A percentile compares a stretch with the other conserved stretches of the same genome.
Conservation (phyloP, 192 early-diverging fungal genomes). For the Linnemannia hyalina region DNA sequence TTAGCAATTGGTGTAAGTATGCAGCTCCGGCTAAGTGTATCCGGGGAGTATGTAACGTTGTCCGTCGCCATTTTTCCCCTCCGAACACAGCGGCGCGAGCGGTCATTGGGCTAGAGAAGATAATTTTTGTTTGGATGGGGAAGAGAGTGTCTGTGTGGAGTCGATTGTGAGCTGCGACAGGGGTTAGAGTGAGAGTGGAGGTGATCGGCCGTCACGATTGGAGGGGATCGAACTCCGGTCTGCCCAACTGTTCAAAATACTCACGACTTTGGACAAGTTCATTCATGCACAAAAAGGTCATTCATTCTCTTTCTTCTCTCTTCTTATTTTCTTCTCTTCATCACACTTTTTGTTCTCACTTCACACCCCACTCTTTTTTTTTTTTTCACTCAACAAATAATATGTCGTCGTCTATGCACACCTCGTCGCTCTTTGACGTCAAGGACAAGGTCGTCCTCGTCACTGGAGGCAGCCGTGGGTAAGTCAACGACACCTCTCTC, state of each 20-base stretch:
- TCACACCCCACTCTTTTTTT: slow-evolving; percentile 6
- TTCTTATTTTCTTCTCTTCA: neutral
- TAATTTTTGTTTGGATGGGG: neutral
- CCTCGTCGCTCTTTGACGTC: slow-evolving; percentile 71
- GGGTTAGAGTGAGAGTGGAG: neutral
- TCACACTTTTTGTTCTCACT: neutral
- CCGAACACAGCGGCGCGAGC: slow-evolving; percentile 15
- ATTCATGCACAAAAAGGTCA: slow-evolving; percentile 5
- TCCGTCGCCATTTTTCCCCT: neutral
- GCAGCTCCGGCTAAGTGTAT: neutral
- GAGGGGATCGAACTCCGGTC: slow-evolving; percentile 1
- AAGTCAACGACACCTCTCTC: neutral
- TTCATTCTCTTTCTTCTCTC: neutral
- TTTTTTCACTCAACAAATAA: neutral
- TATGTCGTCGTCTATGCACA: slow-evolving; percentile 62
- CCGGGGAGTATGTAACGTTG: neutral
- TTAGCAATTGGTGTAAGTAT: neutral
- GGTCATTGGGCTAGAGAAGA: slow-evolving; percentile 15
- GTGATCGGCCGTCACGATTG: slow-evolving; percentile 36
- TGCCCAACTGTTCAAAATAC: neutral
- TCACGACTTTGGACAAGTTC: neutral
- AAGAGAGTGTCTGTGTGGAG: neutral
- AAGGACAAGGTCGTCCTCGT: slow-evolving; percentile 86
- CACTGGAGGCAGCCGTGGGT: slow-evolving; percentile 80
- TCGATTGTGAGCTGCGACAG: too few species aligned